phyloP scores from a whole-genome alignment of 495 filamentous ascomycete species.

The Talaromyces borbonicus region DNA sequence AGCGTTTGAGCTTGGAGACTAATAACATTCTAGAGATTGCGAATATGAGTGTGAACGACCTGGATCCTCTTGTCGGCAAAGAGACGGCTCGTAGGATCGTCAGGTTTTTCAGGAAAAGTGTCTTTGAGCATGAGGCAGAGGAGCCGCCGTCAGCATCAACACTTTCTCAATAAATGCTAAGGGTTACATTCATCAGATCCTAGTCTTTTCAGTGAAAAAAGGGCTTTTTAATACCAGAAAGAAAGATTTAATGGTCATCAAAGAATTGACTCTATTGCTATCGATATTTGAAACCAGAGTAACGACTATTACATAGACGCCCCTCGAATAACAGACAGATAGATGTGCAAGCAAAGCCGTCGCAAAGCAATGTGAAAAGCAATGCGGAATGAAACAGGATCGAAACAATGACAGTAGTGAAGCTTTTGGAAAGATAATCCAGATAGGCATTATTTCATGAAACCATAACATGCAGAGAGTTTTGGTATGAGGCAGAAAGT shows the following conservation, averaged over 20 bases:
- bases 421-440: neutral
- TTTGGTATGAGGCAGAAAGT: neutral
- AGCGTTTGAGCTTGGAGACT: conserved; percentile 57
- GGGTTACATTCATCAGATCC: too few species aligned
- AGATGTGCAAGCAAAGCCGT: neutral
- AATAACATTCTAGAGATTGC: conserved; percentile 74
- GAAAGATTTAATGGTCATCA: neutral
- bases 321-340: conserved; percentile 1
- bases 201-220: too few species aligned
- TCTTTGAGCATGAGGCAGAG: conserved; percentile 42
- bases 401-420: neutral
- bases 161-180: too few species aligned
- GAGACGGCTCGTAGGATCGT: conserved; percentile 71
- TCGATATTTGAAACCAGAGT: conserved; percentile 2
- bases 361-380: too few species aligned
- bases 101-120: conserved; percentile 76
- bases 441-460: conserved; percentile 1
- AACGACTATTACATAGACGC: neutral
- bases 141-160: too few species aligned
- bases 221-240: too few species aligned
- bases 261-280: conserved; percentile 3
- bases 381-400: neutral
- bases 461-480: conserved; percentile 3
- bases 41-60: conserved; percentile 69
- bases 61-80: conserved; percentile 63